Conservation (phyloP, 2,329 filamentous ascomycete genomes). For the Cephalotrichum gorgonifer region DNA sequence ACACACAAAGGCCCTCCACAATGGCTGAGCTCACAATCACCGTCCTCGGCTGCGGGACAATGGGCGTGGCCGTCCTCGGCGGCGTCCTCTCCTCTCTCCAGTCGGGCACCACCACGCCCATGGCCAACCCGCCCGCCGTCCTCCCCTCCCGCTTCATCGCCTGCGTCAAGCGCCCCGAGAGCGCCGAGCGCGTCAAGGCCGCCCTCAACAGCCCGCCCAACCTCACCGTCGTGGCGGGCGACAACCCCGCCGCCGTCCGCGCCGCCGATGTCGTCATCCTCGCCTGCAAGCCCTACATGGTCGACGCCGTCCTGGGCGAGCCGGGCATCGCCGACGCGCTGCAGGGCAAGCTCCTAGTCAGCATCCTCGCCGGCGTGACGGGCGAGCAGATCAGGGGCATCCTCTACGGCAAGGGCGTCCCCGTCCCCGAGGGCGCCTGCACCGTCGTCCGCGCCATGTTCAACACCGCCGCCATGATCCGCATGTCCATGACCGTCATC, state of each 20-base stretch:
- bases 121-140: constrained; percentile 27
- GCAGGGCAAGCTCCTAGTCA: constrained; percentile 70
- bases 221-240: constrained; percentile 58
- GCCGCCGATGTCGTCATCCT: constrained; percentile 66
- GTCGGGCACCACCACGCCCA: constrained; percentile 27
- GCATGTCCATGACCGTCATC: constrained; percentile 77
- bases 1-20: too few species aligned
- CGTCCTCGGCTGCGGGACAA: constrained; percentile 77
- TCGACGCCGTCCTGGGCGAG: constrained; percentile 55
- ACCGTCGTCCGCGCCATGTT: constrained; percentile 72
- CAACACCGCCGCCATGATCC: constrained; percentile 69
- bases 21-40: constrained; percentile 56
- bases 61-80: constrained; percentile 76
- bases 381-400: constrained; percentile 56
- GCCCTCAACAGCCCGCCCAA: constrained; percentile 31
- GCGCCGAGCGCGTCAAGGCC: constrained; percentile 56
- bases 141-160: constrained; percentile 71
- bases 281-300: constrained; percentile 71
- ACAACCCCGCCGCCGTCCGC: constrained; percentile 58
- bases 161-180: constrained; percentile 62
- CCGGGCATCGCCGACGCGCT: constrained; percentile 63
- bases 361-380: constrained; percentile 69
- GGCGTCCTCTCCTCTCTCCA: constrained; percentile 64
- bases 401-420: constrained; percentile 39
- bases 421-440: constrained; percentile 34